Base-by-base conservation (phyloP, 192 early-diverging fungal species). In the Backusella mclennaniae region DNA sequence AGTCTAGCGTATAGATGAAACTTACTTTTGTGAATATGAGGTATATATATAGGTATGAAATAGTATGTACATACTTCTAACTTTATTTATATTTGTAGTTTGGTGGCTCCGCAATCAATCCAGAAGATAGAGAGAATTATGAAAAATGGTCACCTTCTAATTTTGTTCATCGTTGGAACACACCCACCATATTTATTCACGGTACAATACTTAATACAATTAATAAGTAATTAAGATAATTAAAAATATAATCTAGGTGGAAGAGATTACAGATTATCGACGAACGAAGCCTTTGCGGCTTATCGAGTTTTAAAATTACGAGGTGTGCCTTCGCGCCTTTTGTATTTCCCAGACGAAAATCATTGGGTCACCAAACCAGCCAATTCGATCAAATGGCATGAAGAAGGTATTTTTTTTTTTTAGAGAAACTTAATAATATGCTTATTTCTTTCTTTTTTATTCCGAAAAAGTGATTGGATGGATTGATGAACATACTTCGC, bases 291-390 rank as follows among this genome's bases (percentile, higher is more conserved):
- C 7, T 75, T 96, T 35, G 76, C 89, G 1, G 84, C 91, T 0
- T 96, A 93, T 82, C 90, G 93, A 0, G 88, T 93, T 66, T 82
- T 96, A 33, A 91, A 93, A 74, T 88, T 94, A 38, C 86, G 85
- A 63, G 89, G 90, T 36, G 86, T 95, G 11, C 89, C 89, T 35
- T 87, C 92, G 0, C 84, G 88, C 2, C 80, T 95, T 14, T 69
- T 96, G 41, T 92, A 93, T 73, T 96, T 96, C 78, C 89, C 89
- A 15, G 91, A 93, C 75, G 93, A 95, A 74, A 88, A 88, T 35
- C 77, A 75, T 52, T 78, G 77, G 71, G 90, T 93, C 46, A 81
- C 92, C 44, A 93, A 95, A 79, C 88, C 92, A 6, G 90, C 89
- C 35, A 95, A 95, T 79, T 89, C 89, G 70, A 83, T 95, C 66